These are phyloP conservation scores for Candida alai DNA, from an alignment of 805 yeast species.

Conservation along the genomic window DNA sequence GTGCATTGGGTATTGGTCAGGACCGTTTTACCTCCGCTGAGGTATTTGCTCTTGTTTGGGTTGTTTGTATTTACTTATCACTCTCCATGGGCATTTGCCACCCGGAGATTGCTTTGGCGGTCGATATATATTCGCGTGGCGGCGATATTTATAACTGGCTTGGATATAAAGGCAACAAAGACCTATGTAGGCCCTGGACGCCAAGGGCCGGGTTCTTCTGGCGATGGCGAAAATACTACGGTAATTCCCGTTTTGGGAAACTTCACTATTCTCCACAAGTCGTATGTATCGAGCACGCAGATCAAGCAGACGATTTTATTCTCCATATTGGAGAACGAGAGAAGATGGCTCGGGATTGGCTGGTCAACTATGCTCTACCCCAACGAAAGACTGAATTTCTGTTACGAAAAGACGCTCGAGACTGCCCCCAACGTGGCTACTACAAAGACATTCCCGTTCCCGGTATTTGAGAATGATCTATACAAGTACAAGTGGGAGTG, in stretches of 20 bases:
- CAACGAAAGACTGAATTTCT: constrained; percentile 47
- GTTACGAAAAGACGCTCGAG: constrained; percentile 35
- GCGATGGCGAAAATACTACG: constrained; percentile 14
- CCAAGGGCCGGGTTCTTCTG: constrained; percentile 12
- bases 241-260: constrained; percentile 25
- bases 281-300: constrained; percentile 37
- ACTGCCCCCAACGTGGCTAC: constrained; percentile 24
- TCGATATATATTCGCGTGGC: constrained; percentile 39
- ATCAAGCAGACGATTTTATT: constrained; percentile 47
- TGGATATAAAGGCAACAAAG: constrained; percentile 20
- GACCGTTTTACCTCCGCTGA: constrained; percentile 27
- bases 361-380: constrained; percentile 53
- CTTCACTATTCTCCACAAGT: constrained; percentile 36
- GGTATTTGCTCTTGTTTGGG: constrained; percentile 36
- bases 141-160: constrained; percentile 40
- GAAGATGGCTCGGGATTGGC: constrained; percentile 62
- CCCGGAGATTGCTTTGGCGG: constrained; percentile 48
- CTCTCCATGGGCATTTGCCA: constrained; percentile 45
- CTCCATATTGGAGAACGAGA: constrained; percentile 51
- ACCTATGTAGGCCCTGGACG: too few species aligned
- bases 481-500: constrained; percentile 50
- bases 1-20: constrained; percentile 36
- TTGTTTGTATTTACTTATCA: constrained; percentile 40
- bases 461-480: constrained; percentile 34
- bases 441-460: constrained; percentile 42